Evolutionary conservation across 2,329 filamentous ascomycete genomes (phyloP).

Genomic region (Didymella lethalis): DNA sequence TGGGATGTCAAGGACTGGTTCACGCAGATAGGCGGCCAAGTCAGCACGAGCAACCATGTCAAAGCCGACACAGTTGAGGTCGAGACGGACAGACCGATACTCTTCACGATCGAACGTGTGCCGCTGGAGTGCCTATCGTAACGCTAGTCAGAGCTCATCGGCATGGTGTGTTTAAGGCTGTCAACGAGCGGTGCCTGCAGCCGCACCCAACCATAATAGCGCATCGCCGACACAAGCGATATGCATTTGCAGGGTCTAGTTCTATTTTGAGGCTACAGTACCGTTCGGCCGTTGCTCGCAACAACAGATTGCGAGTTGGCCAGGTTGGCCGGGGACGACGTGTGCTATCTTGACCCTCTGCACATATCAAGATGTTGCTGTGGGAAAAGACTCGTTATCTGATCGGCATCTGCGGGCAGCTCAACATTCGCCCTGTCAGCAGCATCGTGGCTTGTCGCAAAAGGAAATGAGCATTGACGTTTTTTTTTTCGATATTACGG

Average conservation of each 20-base stretch:
- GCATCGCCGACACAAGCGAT: background rate
- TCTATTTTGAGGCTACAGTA: background rate
- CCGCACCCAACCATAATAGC: background rate
- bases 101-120: slow-evolving; percentile 58
- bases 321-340: background rate
- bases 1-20: slow-evolving; percentile 90
- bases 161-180: background rate
- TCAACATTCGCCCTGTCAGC: background rate
- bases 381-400: background rate
- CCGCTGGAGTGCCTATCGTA: slow-evolving; percentile 2
- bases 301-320: background rate
- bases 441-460: slow-evolving; percentile 1
- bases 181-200: background rate
- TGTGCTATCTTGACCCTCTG: background rate
- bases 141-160: background rate
- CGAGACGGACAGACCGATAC: slow-evolving; percentile 52
- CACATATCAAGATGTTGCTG: background rate
- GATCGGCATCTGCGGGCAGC: background rate
- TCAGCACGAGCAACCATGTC: slow-evolving; percentile 61
- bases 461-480: background rate
- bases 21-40: slow-evolving; percentile 61
- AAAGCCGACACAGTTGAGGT: slow-evolving; percentile 52
- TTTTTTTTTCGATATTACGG: slow-evolving; percentile 21
- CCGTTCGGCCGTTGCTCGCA: slow-evolving; percentile 7
- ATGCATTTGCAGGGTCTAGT: background rate